Evolutionary conservation across 2,329 filamentous ascomycete genomes (phyloP), one percentile per base, ranked within the genome.

Genomic region (Sclerotinia trifoliorum): DNA sequence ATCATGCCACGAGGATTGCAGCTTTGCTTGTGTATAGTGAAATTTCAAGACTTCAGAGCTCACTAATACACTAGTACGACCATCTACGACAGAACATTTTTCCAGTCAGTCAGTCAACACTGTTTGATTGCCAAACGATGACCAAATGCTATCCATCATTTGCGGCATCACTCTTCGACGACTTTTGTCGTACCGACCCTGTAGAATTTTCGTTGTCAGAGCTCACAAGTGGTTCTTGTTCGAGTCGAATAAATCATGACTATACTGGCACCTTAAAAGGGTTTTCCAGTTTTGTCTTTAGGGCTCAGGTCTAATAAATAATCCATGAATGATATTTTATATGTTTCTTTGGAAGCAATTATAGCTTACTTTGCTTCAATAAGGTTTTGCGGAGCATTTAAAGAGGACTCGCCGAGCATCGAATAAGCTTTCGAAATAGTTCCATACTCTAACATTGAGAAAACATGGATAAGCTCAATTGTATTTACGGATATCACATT

Each of bases 161-260:
- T 5, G 11, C 11, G 2, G 1, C 7, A 32, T 21, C 1, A 2
- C 21, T 2, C 7, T 32, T 32, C 8, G 5, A 19, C 21, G 0
- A 32, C 29, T 21, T 19, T 55, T 19, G 29, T 32, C 26, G 0
- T 19, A 32, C 11, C 17, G 29, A 55, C 21, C 8, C 17, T 32
- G 17, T 1, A 32, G 10, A 10, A 29, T 2, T 21, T 2, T 42
- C 4, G 17, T 10, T 21, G 3, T 21, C 7, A 21, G 17, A 32
- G 29, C 5, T 21, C 17, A 32, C 3, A 32, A 21, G 7, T 32
- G 5, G 2, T 11, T 55, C 4, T 55, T 26, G n/a, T n/a, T n/a
- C n/a, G n/a, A n/a, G n/a, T n/a, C n/a, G n/a, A n/a, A n/a, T n/a
- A n/a, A n/a, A n/a, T n/a, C n/a, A n/a, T n/a, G n/a, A n/a, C n/a